Base-by-base conservation (phyloP, 176 grass and related monocot species). In the Musa troglodytarum region DNA sequence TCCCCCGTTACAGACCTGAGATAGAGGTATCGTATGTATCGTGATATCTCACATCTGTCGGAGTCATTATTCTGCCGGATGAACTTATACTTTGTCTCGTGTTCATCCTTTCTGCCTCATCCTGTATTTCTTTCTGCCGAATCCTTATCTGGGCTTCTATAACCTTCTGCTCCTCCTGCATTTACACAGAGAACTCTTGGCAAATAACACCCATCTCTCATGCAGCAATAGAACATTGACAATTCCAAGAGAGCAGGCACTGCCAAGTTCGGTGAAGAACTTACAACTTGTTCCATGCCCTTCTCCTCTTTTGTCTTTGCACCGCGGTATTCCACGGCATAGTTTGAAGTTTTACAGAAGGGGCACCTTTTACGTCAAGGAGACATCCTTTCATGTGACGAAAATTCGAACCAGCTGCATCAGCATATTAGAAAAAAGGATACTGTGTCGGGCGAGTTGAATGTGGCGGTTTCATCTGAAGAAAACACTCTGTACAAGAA, bases 101-200 rank as follows among this genome's bases (percentile, higher is more conserved):
- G 83, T 93, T 86, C 73, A 86, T 85, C 80, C 88, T 82, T 67
- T 93, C 88, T 0, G 81, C 87, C 2, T 94, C 86, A 0, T 94
- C 95, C 74, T 87, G 82, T 34, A 99, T 49, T 23, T 99, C 95
- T 81, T 99, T 84, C 76, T 89, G 95, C 78, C 78, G 85, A 84
- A 99, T 85, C 86, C 88, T 85, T 78, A 99, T 93, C 71, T 99
- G 95, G 8, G 90, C 95, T 83, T 94, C 90, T 68, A 99, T 91
- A 69, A 99, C 88, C 86, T 87, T 93, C 80, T 99, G 95, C 72
- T 99, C 95, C 81, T 99, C 95, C 95, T 99, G 43, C 28, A 52
- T 53, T 58, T 2, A 63, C 54, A 63, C 63, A 73, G 53, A 73
- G 53, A 50, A 65, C n/a, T 69, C 65, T 56, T 58, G 26, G 23